phyloP scores from a whole-genome alignment of 192 early-diverging fungal species.

The Gonapodya prolifera region DNA sequence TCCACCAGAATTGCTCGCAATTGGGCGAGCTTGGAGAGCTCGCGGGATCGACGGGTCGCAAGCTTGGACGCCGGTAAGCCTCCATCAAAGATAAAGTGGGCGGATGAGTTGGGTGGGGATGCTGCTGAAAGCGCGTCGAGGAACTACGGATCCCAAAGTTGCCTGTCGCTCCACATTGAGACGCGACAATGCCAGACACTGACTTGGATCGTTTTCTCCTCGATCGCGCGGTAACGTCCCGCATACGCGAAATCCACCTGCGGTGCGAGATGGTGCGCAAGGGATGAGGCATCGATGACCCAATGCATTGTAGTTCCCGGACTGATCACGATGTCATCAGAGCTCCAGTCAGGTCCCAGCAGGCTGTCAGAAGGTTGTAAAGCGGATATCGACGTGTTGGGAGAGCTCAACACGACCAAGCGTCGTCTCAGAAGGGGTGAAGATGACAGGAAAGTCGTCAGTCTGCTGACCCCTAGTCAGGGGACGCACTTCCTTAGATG shows the following conservation, averaged over 20 bases:
- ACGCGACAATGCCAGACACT: too few species aligned
- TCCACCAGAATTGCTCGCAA: neutral
- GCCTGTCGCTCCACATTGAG: too few species aligned
- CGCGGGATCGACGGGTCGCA: neutral
- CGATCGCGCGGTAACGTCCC: neutral
- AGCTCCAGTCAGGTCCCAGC: too few species aligned
- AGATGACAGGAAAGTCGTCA: neutral
- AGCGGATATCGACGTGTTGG: neutral
- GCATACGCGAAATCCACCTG: neutral
- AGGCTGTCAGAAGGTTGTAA: neutral
- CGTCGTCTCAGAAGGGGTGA: neutral
- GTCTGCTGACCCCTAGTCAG: neutral
- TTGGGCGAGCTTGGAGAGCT: neutral
- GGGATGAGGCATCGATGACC: neutral
- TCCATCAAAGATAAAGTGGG: neutral
- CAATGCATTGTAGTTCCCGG: neutral
- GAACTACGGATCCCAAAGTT: too few species aligned
- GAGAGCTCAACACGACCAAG: neutral
- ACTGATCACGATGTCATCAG: neutral
- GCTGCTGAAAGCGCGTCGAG: neutral
- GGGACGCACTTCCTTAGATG: too few species aligned
- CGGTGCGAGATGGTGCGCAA: neutral
- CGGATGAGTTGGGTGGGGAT: neutral
- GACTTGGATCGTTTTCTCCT: neutral
- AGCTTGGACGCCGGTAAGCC: neutral